phyloP scores from a whole-genome alignment of 139 green algal genomes.

The Nannochloris sp. region DNA sequence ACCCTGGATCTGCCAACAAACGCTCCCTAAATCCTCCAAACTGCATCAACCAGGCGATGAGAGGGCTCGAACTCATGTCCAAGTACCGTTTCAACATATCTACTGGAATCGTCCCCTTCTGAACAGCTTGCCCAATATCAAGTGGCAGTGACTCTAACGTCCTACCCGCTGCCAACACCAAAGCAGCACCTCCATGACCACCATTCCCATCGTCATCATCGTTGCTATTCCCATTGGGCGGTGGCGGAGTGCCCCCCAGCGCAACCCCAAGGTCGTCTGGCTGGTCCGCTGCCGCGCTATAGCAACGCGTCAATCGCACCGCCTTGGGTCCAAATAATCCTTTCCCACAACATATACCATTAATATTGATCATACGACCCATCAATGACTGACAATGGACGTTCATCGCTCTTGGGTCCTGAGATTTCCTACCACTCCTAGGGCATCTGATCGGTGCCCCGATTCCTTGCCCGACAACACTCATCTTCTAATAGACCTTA shows the following conservation, averaged over 20 bases:
- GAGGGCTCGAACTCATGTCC: slow-evolving; percentile 49
- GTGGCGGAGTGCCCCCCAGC: neutral
- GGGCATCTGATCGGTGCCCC: too few relatives aligned
- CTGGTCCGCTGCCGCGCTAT: too few relatives aligned
- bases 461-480: too few relatives aligned
- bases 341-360: too few relatives aligned
- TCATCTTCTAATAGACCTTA: too few relatives aligned
- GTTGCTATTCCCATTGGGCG: neutral
- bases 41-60: slow-evolving; percentile 9
- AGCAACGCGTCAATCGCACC: too few relatives aligned
- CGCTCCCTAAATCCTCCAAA: slow-evolving; percentile 78
- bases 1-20: slow-evolving; percentile 83
- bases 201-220: slow-evolving; percentile 1
- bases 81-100: slow-evolving; percentile 69
- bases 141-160: slow-evolving; percentile 22
- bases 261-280: neutral
- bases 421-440: too few relatives aligned
- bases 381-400: too few relatives aligned
- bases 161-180: slow-evolving; percentile 10
- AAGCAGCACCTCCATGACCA: neutral
- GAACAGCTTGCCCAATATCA: slow-evolving; percentile 57
- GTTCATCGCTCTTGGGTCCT: too few relatives aligned
- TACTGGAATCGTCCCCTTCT: slow-evolving; percentile 41
- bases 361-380: too few relatives aligned
- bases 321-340: too few relatives aligned